Conservation (phyloP, 306 rosid genomes). For the Argentina anserina region DNA sequence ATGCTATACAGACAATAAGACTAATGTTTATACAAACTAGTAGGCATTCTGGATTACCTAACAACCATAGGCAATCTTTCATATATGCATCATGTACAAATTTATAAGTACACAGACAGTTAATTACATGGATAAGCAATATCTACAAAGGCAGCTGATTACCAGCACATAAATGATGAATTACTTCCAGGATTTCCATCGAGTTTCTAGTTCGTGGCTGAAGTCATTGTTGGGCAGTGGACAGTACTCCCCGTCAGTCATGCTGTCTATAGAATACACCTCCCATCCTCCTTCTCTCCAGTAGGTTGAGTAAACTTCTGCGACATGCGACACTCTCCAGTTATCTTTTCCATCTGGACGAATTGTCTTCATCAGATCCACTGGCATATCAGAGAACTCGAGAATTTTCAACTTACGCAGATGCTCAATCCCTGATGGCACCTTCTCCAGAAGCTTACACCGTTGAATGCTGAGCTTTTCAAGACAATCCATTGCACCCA, state of each 20-base stretch:
- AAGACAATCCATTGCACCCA: conserved; percentile 24
- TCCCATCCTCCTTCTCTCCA: conserved; percentile 37
- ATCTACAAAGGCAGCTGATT: not conserved
- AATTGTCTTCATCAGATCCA: conserved; percentile 22
- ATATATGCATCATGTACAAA: not conserved
- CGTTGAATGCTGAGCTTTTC: conserved; percentile 26
- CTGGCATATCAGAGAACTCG: conserved; percentile 31
- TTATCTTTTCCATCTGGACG: conserved; percentile 19
- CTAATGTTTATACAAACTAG: not conserved
- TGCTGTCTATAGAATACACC: conserved; percentile 27
- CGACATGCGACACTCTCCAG: conserved; percentile 24
- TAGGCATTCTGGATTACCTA: conserved; percentile 4
- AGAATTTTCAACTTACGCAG: conserved; percentile 25
- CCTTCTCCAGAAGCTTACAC: conserved; percentile 22
- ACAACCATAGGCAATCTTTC: not conserved
- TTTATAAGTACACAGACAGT: not conserved
- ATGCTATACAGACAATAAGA: not conserved
- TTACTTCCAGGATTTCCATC: conserved; percentile 28
- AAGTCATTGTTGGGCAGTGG: conserved; percentile 25
- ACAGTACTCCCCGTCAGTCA: conserved; percentile 31
- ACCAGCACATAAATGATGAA: not conserved
- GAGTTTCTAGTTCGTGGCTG: conserved; percentile 5
- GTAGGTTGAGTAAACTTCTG: conserved; percentile 28
- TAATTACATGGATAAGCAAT: not conserved
- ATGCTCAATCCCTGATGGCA: conserved; percentile 36